Evolutionary conservation across 2,329 filamentous ascomycete species (phyloP).

Genomic region (Aureobasidium melanogenum): DNA sequence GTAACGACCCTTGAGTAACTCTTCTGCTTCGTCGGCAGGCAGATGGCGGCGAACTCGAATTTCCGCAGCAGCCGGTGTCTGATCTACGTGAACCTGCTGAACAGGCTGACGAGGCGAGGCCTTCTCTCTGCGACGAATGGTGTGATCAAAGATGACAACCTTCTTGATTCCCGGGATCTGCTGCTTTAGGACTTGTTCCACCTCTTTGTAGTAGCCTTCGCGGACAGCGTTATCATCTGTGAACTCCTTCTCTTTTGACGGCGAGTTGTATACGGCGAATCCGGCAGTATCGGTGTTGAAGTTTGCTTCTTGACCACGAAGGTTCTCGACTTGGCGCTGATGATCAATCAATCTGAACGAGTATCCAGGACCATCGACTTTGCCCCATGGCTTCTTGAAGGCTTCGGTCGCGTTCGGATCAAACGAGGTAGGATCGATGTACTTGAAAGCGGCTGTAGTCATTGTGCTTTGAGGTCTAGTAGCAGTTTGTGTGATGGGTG

Average conservation of each 20-base stretch:
- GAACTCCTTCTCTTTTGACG: slow-evolving; percentile 47
- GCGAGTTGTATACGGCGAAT: slow-evolving; percentile 45
- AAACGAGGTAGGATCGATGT: slow-evolving; percentile 47
- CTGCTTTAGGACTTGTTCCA: slow-evolving; percentile 47
- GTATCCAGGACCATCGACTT: slow-evolving; percentile 52
- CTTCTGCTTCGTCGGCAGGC: slow-evolving; percentile 45
- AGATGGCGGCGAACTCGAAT: slow-evolving; percentile 55
- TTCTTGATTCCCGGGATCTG: slow-evolving; percentile 49
- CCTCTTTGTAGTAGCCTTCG: slow-evolving; percentile 51
- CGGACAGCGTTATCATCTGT: slow-evolving; percentile 48
- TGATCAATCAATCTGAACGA: slow-evolving; percentile 43
- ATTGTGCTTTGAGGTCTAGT: slow-evolving; percentile 30
- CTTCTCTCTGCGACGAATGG: slow-evolving; percentile 51
- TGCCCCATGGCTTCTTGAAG: slow-evolving; percentile 49
- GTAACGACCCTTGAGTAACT: slow-evolving; percentile 49
- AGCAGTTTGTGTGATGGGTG: background rate
- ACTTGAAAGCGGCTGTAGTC: slow-evolving; percentile 51
- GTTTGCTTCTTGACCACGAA: slow-evolving; percentile 41
- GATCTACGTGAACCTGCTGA: slow-evolving; percentile 63
- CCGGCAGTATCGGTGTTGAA: slow-evolving; percentile 51
- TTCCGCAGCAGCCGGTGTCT: slow-evolving; percentile 55
- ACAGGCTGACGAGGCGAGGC: slow-evolving; percentile 54
- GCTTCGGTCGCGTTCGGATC: slow-evolving; percentile 27
- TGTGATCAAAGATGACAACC: slow-evolving; percentile 65
- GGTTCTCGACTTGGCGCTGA: slow-evolving; percentile 43